These are phyloP conservation scores for Tricholoma hemisulphureum DNA, from an alignment of 768 basidiomycete genomes.

Conservation along the genomic window DNA sequence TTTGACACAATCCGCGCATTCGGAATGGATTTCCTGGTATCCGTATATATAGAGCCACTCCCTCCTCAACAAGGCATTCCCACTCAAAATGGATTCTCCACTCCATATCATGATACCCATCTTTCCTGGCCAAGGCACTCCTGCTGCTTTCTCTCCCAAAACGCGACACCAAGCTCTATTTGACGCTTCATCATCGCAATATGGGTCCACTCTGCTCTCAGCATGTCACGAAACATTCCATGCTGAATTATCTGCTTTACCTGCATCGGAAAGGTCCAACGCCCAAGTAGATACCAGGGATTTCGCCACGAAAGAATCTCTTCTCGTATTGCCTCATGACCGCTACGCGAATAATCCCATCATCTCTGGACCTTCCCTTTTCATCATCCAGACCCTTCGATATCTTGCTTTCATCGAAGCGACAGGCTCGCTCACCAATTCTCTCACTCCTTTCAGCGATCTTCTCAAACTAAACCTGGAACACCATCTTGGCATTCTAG, in stretches of 20 bases:
- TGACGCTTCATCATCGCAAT: slow-evolving; percentile 42
- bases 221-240: slow-evolving; percentile 52
- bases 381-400: slow-evolving; percentile 51
- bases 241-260: slow-evolving; percentile 46
- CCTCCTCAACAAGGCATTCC: not conserved
- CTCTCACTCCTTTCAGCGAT: slow-evolving; percentile 27
- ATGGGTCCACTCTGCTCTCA: slow-evolving; percentile 44
- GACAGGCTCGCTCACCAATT: slow-evolving; percentile 11
- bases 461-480: slow-evolving; percentile 35
- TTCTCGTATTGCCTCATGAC: slow-evolving; percentile 36
- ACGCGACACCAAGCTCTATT: slow-evolving; percentile 38
- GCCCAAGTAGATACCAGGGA: slow-evolving; percentile 42
- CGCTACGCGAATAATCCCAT: slow-evolving; percentile 46
- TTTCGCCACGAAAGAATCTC: slow-evolving; percentile 38
- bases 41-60: slow-evolving; percentile 7
- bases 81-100: slow-evolving; percentile 9
- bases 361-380: slow-evolving; percentile 46
- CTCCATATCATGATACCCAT: slow-evolving; percentile 47
- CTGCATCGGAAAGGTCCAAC: slow-evolving; percentile 32
- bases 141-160: slow-evolving; percentile 28
- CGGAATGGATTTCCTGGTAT: slow-evolving; percentile 17
- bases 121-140: slow-evolving; percentile 57
- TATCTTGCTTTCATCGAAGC: slow-evolving; percentile 43
- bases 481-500: slow-evolving; percentile 40
- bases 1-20: slow-evolving; percentile 19